These are phyloP conservation scores for Chenopodium album DNA, from an alignment of 148 eudicot species.

Conservation along the genomic window DNA sequence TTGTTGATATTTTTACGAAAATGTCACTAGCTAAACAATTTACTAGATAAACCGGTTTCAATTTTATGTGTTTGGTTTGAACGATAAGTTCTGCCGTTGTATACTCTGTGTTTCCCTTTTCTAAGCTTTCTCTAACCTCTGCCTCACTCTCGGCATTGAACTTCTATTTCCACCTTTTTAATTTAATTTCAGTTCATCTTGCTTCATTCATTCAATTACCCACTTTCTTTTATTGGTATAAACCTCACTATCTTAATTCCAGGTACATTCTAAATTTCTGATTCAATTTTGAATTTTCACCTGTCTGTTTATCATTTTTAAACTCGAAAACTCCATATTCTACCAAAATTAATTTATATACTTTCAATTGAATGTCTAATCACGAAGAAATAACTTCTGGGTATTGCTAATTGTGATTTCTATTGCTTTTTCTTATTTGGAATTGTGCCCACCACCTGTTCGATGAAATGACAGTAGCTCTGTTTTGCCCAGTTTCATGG, in stretches of 20 bases:
- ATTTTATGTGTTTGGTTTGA: too few species aligned
- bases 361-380: not conserved
- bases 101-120: too few species aligned
- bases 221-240: too few species aligned
- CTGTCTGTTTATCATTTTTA: not conserved
- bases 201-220: too few species aligned
- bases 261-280: not conserved
- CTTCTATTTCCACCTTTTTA: too few species aligned
- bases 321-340: not conserved
- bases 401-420: not conserved
- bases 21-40: too few species aligned
- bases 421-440: not conserved
- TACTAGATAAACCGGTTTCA: too few species aligned
- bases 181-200: too few species aligned
- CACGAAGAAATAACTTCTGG: not conserved
- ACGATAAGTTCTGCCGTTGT: too few species aligned
- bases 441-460: slow-evolving; percentile 32
- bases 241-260: not conserved
- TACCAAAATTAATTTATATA: not conserved
- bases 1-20: too few species aligned
- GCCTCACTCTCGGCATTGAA: too few species aligned
- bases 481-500: slow-evolving; percentile 8
- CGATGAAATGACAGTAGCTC: slow-evolving; percentile 25
- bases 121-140: too few species aligned
- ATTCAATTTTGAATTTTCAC: not conserved